Base-by-base conservation (phyloP, 345 rosid genomes). In the Pistacia vera region DNA sequence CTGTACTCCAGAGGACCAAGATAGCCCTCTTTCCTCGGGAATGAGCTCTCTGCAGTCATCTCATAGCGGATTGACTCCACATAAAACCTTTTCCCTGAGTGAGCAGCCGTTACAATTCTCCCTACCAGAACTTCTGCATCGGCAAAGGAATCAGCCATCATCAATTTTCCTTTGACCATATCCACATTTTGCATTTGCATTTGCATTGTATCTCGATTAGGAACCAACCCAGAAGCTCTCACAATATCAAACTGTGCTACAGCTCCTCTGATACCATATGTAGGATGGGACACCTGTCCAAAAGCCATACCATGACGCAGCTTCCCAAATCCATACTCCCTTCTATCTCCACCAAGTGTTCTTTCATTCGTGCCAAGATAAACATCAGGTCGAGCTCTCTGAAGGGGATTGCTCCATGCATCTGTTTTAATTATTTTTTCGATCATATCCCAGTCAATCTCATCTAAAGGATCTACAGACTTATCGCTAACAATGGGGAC, bases 251-350 rank as follows among this genome's bases (percentile, higher is more conserved):
- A 96, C 75, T 87, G 91, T 71, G 98, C 99, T 75, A 93, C 89
- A 62, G 99, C 99, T 84, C 99, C 99, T 88, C 99, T 88, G 62
- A 96, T 90, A 44, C 99, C 99, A 85, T 96, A 96, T 11, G 99
- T 96, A 52, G 99, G 99, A 83, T 96, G 99, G 74, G 92, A 85
- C 82, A 92, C 93, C 85, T 90, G 91, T 48, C 96, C 97, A 83
- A 83, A 88, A 72, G 86, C 97, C 88, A 89, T 86, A 79, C 94
- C 94, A 79, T 93, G 86, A 68, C 99, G 98, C 81, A 95, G 87
- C 84, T 96, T 93, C 75, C 94, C 97, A 82, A 92, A 96, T 70
- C 98, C 99, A 73, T 96, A 96, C 85, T 96, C 99, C 81, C 98
- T 92, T 85, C 97, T 89, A 66, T 96, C 99, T 22, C 99, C 99